These are phyloP conservation scores for Cercophora newfieldiana DNA, from an alignment of 495 filamentous ascomycete species.

Conservation along the genomic window DNA sequence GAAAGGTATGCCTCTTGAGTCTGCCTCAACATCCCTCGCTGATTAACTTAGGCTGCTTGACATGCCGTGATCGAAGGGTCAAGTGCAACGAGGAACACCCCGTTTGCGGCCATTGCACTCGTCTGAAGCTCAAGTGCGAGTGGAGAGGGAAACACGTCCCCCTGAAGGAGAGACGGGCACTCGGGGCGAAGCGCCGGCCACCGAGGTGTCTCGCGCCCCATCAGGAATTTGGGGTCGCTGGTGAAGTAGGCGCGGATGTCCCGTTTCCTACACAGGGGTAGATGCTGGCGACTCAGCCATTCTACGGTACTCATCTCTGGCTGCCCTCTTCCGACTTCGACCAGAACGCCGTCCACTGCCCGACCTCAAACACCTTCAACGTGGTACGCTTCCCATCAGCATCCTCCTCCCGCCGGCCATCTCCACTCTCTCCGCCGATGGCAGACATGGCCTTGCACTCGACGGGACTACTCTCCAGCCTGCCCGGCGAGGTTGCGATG, in stretches of 20 bases:
- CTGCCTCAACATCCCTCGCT: neutral
- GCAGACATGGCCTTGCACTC: conserved; percentile 15
- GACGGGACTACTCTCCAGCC: conserved; percentile 5
- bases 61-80: conserved; percentile 19
- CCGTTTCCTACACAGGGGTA: neutral
- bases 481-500: conserved; percentile 15
- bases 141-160: conserved; percentile 8
- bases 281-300: neutral
- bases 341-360: neutral
- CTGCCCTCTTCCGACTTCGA: neutral
- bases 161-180: conserved; percentile 1
- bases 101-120: conserved; percentile 11
- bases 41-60: conserved; percentile 18
- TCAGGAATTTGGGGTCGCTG: too few species aligned
- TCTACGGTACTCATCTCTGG: neutral
- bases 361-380: conserved; percentile 1
- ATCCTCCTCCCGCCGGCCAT: neutral
- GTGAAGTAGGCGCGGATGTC: too few species aligned
- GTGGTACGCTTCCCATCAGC: neutral
- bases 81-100: conserved; percentile 22
- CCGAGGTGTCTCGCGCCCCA: neutral
- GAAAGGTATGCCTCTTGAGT: neutral
- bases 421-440: conserved; percentile 7
- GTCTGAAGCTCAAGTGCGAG: conserved; percentile 8
- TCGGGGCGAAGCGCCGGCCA: conserved; percentile 3